These are phyloP conservation scores for Ceratocystis colombiana DNA, from an alignment of 2,329 filamentous ascomycete genomes.

Conservation along the genomic window DNA sequence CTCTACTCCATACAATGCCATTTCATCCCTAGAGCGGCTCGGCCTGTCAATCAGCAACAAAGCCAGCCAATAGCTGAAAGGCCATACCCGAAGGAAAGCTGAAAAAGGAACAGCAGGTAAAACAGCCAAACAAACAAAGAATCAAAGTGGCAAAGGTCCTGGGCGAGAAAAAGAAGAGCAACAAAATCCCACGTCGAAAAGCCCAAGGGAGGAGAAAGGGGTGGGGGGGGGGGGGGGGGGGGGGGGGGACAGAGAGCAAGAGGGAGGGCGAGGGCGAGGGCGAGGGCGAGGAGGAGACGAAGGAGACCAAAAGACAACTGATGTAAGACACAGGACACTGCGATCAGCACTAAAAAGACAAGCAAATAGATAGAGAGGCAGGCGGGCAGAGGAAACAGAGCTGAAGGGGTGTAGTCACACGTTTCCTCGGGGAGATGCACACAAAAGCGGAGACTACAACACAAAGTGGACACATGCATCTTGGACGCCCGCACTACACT, in stretches of 20 bases:
- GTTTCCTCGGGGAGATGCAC: neutral
- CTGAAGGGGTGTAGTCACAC: neutral
- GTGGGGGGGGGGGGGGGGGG: neutral
- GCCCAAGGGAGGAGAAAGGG: neutral
- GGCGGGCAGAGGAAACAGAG: neutral
- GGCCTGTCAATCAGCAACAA: neutral
- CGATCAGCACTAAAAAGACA: neutral
- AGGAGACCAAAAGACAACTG: neutral
- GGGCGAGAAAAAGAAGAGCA: neutral
- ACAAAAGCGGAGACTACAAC: neutral
- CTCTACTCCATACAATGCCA: neutral
- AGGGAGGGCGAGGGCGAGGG: neutral
- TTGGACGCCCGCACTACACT: no score
- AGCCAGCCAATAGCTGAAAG: neutral
- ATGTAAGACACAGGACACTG: neutral
- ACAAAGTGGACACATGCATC: neutral
- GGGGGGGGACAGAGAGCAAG: neutral
- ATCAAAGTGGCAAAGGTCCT: neutral
- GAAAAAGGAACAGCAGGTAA: neutral
- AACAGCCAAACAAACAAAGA: neutral
- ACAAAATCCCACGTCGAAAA: neutral
- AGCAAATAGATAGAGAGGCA: neutral
- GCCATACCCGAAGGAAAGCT: neutral
- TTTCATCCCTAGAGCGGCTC: slow-evolving; percentile 7
- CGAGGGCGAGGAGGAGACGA: no score